A percentile compares a stretch with the other conserved stretches of the same genome.
Conservation (phyloP, 768 basidiomycete genomes). For the Russula sp. region DNA sequence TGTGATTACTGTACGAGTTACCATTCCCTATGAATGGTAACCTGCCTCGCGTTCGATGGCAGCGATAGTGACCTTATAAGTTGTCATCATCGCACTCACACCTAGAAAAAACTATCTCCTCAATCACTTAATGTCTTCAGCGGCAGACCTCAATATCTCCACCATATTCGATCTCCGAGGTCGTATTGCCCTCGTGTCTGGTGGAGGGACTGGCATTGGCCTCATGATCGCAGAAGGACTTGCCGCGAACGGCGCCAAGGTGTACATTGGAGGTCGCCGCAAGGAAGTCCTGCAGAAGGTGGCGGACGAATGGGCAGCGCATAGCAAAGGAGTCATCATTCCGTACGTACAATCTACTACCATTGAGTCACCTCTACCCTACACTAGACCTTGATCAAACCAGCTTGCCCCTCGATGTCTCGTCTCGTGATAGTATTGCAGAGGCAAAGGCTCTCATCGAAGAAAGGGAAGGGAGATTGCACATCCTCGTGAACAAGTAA, state of each 20-base stretch:
- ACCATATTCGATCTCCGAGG: conserved; percentile 20
- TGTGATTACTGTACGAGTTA: no score
- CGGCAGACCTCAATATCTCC: conserved; percentile 2
- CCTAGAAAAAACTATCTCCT: neutral
- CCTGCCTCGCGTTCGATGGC: no score
- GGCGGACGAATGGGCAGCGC: conserved; percentile 39
- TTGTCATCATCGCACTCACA: neutral
- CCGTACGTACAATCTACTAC: conserved; percentile 40
- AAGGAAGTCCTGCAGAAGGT: conserved; percentile 56
- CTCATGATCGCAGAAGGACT: conserved; percentile 67
- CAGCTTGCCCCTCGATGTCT: conserved; percentile 67
- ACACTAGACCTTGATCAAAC: neutral
- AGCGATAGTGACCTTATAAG: no score
- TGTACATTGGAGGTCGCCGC: conserved; percentile 73
- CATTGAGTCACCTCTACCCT: neutral
- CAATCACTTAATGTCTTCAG: conserved; percentile 3
- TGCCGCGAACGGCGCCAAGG: conserved; percentile 71
- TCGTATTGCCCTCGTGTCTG: conserved; percentile 26
- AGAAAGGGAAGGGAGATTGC: conserved; percentile 60
- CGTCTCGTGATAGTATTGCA: conserved; percentile 59
- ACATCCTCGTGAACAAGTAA: conserved; percentile 81
- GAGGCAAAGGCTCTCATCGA: conserved; percentile 48
- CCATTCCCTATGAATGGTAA: no score
- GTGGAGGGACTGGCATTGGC: conserved; percentile 36
- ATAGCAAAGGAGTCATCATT: conserved; percentile 43